A percentile compares a stretch with the other conserved stretches of the same genome.
Evolutionary conservation across 2,329 filamentous ascomycete genomes (phyloP).

Genomic region (Aspergillus sp.): DNA sequence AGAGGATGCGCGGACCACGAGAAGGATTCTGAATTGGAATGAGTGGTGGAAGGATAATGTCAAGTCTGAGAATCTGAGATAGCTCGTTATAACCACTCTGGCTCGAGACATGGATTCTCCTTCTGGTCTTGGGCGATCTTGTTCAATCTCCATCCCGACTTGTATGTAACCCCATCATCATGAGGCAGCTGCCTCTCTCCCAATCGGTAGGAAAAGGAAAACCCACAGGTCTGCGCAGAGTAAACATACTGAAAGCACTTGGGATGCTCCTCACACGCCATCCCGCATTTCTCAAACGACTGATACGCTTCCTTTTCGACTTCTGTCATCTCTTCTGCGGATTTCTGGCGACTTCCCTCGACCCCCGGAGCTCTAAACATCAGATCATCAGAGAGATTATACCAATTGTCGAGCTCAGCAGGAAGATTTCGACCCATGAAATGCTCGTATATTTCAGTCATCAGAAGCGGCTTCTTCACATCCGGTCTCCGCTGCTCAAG

Average conservation of each 20-base stretch:
- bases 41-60: too few species aligned
- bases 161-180: neutral
- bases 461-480: constrained; percentile 39
- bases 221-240: neutral
- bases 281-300: constrained; percentile 42
- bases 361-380: constrained; percentile 29
- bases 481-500: constrained; percentile 45
- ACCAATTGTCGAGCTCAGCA: constrained; percentile 45
- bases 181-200: neutral
- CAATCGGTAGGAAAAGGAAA: neutral
- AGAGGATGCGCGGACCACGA: too few species aligned
- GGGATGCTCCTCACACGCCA: constrained; percentile 40
- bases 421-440: constrained; percentile 45
- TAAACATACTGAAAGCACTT: constrained; percentile 32
- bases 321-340: constrained; percentile 32
- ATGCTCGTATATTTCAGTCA: constrained; percentile 47
- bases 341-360: constrained; percentile 24
- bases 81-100: neutral
- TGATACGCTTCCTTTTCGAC: constrained; percentile 44
- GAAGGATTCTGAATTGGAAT: too few species aligned
- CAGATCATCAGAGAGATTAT: constrained; percentile 49
- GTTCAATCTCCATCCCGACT: neutral
- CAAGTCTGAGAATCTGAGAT: neutral
- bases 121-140: neutral
- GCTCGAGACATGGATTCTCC: neutral